These are phyloP conservation scores for Diplodia corticola DNA, from an alignment of 2,329 filamentous ascomycete species.

Conservation along the genomic window DNA sequence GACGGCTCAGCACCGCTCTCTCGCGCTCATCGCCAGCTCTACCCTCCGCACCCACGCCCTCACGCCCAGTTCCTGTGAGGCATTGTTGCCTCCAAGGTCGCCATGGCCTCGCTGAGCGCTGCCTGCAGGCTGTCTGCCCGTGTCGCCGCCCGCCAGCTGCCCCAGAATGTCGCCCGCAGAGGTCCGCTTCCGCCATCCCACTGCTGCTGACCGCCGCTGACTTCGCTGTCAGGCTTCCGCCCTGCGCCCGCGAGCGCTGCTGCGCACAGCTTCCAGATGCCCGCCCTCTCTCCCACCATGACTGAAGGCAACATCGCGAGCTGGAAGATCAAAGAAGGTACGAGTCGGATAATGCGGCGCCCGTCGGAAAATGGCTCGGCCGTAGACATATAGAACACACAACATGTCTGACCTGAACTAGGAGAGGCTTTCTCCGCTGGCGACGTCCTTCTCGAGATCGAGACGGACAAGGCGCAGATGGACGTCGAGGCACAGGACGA, in stretches of 20 bases:
- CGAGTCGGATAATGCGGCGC: slow-evolving; percentile 20
- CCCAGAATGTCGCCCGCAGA: slow-evolving; percentile 57
- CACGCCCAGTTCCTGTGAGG: slow-evolving; percentile 6
- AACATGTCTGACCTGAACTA: slow-evolving; percentile 31
- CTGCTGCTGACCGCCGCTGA: slow-evolving; percentile 16
- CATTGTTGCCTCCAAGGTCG: slow-evolving; percentile 23
- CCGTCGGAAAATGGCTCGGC: not conserved
- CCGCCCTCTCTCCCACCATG: slow-evolving; percentile 88
- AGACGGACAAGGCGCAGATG: slow-evolving; percentile 94
- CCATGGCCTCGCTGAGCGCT: slow-evolving; percentile 67
- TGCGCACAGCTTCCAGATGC: slow-evolving; percentile 88
- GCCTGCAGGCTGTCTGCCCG: slow-evolving; percentile 65
- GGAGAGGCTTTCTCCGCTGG: slow-evolving; percentile 77
- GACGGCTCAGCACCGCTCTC: slow-evolving; percentile 14
- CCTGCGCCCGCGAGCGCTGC: slow-evolving; percentile 64
- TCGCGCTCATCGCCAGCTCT: not conserved
- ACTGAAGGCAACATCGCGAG: slow-evolving; percentile 85
- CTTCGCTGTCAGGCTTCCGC: slow-evolving; percentile 57
- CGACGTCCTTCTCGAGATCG: slow-evolving; percentile 86
- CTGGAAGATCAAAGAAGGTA: slow-evolving; percentile 83
- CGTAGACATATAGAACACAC: not conserved
- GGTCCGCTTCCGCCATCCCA: slow-evolving; percentile 49
- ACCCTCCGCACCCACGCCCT: not conserved
- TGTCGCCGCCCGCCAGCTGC: slow-evolving; percentile 56
- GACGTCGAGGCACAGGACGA: slow-evolving; percentile 92